Evolutionary conservation across 768 basidiomycete genomes (phyloP), one percentile per base, ranked within the genome.

Genomic region (Leccinum sublutescens): DNA sequence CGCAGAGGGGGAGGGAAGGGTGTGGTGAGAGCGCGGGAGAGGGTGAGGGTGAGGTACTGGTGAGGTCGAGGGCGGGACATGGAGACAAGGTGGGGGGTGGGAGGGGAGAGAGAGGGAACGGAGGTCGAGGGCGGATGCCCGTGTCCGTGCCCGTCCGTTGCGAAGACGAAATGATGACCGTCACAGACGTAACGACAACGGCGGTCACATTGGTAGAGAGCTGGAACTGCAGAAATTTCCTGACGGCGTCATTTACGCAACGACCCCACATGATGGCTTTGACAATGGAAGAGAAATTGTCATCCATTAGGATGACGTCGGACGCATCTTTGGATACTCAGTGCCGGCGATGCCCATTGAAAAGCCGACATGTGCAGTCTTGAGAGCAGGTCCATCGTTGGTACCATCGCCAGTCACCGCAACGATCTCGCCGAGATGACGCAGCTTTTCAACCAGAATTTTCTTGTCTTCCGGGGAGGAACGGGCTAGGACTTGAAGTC

Each of bases 251-350:
- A 73, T 98, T 99, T 62, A 99, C 96, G 68, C 94, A 96, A 52
- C 97, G 91, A 48, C 97, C 97, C 96, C 97, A 98, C 80, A 97
- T 95, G 67, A 98, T 96, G 56, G 97, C 97, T 67, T 93, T 89
- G 64, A 98, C 94, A 68, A 99, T 95, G 2, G 93, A 95, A 4
- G 93, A 78, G 71, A 99, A 98, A 71, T 96, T 95, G 76, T 95
- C 94, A 70, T 95, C 91, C 95, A 97, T 97, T 45, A 98, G 85
- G 66, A 98, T 95, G 69, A 99, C 97, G 68, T 99, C 97, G 7
- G 96, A 98, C 1, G 97, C 97, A 74, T 98, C 95, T 75, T 99
- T 99, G 51, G 97, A 96, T 19, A 99, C 94, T 99, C 97, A 1
- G 97, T 99, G 9, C 97, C 97, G 27, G 95, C 87, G 63, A 95